Evolutionary conservation across 805 yeast genomes (phyloP), one percentile per base, ranked within the genome.

Genomic region (Kurtzmaniella cleridarum): DNA sequence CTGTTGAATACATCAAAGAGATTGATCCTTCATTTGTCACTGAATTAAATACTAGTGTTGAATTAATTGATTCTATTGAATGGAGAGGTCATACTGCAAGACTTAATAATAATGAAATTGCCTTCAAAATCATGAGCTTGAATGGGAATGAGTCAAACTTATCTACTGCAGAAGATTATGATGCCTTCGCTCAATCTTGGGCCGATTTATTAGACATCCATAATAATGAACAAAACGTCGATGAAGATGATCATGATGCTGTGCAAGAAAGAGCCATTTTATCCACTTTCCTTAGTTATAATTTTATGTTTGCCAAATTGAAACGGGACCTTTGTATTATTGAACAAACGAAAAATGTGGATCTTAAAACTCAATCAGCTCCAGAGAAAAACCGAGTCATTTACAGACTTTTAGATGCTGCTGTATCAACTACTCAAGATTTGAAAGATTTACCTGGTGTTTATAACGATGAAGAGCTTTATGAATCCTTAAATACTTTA

Each of bases 401-500:
- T 5, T 53, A 71, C 30, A 69, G 81, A 41, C 55, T 82, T 17
- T 71, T 69, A 42, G 76, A 73, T 16, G 64, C 71, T 7, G 69
- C 86, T 29, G 57, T 71, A 10, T 63, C 69, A 34, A 78, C 84
- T 13, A 55, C 82, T 27, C 61, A 60, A 3, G 82, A 81, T 47
- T 61, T 88, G 34, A 69, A 75, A 52, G 95, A 88, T 43, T 71
- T 93, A 37, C 96, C 97, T 0, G 98, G 98, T 69, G 95, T 91
- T 14, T 79, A 84, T 53, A 85, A 86, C 38, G 95, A 88, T 55
- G 93, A 84, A 38, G 80, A 73, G 16, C 69, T 91, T 39, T 57
- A 66, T 44, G 61, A 63, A 5, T 75, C 82, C 7, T 65, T 93
- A 32, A 70, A 66, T 10, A 48, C 70, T 12, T 61, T 87, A 49